Conservation (phyloP, 139 green algal genomes). For the Ettlia oleoabundans region DNA sequence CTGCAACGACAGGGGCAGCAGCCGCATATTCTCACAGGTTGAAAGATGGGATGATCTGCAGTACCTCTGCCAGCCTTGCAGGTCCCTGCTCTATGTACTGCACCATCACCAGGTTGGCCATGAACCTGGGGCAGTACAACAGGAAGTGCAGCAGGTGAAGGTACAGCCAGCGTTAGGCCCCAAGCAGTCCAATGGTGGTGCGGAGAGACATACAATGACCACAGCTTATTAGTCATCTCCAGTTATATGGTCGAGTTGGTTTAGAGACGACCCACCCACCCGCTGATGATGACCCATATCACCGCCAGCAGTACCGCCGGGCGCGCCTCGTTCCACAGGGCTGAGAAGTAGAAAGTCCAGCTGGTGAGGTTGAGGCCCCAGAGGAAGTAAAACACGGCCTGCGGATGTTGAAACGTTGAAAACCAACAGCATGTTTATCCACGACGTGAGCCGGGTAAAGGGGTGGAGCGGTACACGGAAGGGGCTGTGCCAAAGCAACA, state of each 20-base stretch:
- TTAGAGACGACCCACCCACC: not conserved
- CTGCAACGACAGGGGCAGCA: too few species aligned
- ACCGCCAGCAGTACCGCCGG: conserved; percentile 43
- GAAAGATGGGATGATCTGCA: conserved; percentile 69
- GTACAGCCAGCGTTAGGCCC: too few species aligned
- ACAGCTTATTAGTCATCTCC: conserved; percentile 12
- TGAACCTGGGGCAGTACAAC: conserved; percentile 53
- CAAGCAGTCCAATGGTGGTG: too few species aligned
- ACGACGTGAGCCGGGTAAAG: too few species aligned
- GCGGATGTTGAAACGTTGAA: conserved; percentile 31
- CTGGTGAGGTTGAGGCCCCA: conserved; percentile 74
- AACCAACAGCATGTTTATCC: not conserved
- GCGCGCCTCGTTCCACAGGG: conserved; percentile 30
- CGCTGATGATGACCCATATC: conserved; percentile 50
- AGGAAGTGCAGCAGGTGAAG: too few species aligned
- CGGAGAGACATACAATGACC: too few species aligned
- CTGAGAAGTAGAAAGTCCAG: conserved; percentile 60
- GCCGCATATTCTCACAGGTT: conserved; percentile 46
- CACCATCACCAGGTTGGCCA: conserved; percentile 69
- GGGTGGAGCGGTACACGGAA: too few species aligned
- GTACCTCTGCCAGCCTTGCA: conserved; percentile 28
- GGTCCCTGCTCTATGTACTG: conserved; percentile 64
- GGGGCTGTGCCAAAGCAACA: too few species aligned
- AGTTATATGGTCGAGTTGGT: conserved; percentile 27
- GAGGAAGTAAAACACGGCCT: conserved; percentile 75